phyloP scores from a whole-genome alignment of 140 eudicot species.

The Senecio squalidus region DNA sequence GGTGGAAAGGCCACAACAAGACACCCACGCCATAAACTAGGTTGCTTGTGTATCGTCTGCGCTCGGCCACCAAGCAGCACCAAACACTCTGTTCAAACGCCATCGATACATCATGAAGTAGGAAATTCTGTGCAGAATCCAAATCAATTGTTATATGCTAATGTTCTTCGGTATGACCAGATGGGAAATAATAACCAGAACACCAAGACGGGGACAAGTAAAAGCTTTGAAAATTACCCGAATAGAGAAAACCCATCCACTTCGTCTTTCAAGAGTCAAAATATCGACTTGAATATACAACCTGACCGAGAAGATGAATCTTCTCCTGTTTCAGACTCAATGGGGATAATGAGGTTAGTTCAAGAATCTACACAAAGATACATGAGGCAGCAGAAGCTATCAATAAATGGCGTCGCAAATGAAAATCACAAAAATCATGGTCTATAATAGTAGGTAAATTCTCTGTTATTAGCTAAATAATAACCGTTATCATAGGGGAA shows the following conservation, averaged over 20 bases:
- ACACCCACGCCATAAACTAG: constrained; percentile 64
- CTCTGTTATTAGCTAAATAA: constrained; percentile 6
- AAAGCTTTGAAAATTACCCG: constrained; percentile 22
- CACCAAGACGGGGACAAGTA: constrained; percentile 6
- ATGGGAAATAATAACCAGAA: constrained; percentile 8
- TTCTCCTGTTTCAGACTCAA: constrained; percentile 43
- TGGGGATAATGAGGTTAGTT: constrained; percentile 27
- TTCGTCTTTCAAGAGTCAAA: constrained; percentile 49
- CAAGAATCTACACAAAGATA: constrained; percentile 31
- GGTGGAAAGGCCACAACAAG: constrained; percentile 32
- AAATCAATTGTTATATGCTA: constrained; percentile 24
- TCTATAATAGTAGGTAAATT: constrained; percentile 1
- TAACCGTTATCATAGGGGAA: constrained; percentile 7
- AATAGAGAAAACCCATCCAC: constrained; percentile 21
- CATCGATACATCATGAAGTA: constrained; percentile 7
- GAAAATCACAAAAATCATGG: constrained; percentile 12
- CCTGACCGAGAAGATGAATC: constrained; percentile 76
- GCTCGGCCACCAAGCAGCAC: constrained; percentile 55
- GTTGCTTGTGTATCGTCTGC: constrained; percentile 69
- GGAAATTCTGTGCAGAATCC: constrained; percentile 24
- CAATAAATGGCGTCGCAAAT: constrained; percentile 25
- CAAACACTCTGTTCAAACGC: constrained; percentile 26
- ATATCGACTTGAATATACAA: constrained; percentile 64
- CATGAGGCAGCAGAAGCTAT: constrained; percentile 25
- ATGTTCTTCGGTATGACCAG: constrained; percentile 16